Base-by-base conservation (phyloP, 2,329 filamentous ascomycete species). In the Escovopsis sp. region DNA sequence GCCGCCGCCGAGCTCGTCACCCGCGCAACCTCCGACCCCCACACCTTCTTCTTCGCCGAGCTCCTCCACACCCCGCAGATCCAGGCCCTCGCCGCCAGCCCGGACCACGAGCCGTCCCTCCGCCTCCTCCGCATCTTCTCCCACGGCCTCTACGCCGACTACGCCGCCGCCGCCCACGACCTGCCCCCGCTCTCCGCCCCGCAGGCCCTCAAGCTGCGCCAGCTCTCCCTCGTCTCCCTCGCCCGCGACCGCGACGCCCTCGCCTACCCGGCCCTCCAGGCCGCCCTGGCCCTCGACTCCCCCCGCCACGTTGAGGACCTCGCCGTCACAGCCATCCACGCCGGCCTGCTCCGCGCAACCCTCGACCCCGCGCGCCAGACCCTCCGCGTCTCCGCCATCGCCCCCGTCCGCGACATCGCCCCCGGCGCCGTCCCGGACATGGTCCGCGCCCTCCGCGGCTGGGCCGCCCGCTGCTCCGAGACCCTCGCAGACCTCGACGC, bases 11-110 rank as follows among this genome's bases (percentile, higher is more conserved):
- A 94, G 58, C 76, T 96, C 41, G 75, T 96, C 58, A 77, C 72
- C 36, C 84, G 87, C 63, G 91, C 88, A 47, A 96, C 87, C 39
- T 87, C 86, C n/a, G 80, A 80, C 43, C 78, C 84, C 25, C 84
- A 87, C 61, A 94, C 88, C 49, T 98, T 81, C 61, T 74, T 96
- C 63, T 98, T 98, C 66, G 77, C 84, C 50, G 89, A 96, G 65
- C 79, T 98, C n/a, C 78, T 98, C 32, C 73, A 83, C 52, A 78
- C 79, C 1, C 77, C 84, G 0, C 78, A 85, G 52, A 79, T 96
- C 50, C 83, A 91, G 61, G 71, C 75, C 11, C 77, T 96, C 36
- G 68, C 68, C 33, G 58, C 76, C 33, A 59, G 59, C 8, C 57
- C 70, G 31, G 81, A 93, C 39, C 75, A 81, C 53, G 64, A 70